phyloP scores from a whole-genome alignment of 2,329 filamentous ascomycete species.

The Fusarium equiseti region DNA sequence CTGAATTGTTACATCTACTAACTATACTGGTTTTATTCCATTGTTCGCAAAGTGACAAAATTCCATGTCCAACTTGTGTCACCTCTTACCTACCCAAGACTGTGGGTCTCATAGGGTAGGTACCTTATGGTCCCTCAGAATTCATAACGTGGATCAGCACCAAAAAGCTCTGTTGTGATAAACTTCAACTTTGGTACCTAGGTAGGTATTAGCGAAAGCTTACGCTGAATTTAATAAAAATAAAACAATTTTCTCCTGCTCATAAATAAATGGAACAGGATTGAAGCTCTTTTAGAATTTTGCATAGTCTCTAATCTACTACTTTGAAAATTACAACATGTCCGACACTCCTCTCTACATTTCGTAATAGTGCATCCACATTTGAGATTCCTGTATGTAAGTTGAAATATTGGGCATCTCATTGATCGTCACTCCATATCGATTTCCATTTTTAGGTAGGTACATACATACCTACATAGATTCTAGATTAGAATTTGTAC shows the following conservation, averaged over 20 bases:
- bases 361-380: not conserved
- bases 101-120: not conserved
- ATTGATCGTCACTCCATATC: constrained; percentile 8
- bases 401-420: not conserved
- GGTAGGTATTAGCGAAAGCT: not conserved
- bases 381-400: not conserved
- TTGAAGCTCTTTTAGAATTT: not conserved
- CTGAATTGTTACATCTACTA: not conserved
- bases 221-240: not conserved
- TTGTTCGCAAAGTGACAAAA: not conserved
- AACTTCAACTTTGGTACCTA: not conserved
- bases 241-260: not conserved
- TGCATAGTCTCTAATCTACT: not conserved
- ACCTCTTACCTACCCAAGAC: not conserved
- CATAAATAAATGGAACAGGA: not conserved
- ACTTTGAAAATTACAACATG: not conserved
- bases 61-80: not conserved
- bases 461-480: not conserved
- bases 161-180: not conserved
- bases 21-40: not conserved
- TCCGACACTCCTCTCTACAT: not conserved
- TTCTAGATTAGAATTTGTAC: constrained; percentile 17
- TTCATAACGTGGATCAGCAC: too few species aligned
- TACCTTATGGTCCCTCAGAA: not conserved
- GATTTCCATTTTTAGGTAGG: constrained; percentile 1